Evolutionary conservation across 495 filamentous ascomycete species (phyloP).

Genomic region (Apodospora peruviana): DNA sequence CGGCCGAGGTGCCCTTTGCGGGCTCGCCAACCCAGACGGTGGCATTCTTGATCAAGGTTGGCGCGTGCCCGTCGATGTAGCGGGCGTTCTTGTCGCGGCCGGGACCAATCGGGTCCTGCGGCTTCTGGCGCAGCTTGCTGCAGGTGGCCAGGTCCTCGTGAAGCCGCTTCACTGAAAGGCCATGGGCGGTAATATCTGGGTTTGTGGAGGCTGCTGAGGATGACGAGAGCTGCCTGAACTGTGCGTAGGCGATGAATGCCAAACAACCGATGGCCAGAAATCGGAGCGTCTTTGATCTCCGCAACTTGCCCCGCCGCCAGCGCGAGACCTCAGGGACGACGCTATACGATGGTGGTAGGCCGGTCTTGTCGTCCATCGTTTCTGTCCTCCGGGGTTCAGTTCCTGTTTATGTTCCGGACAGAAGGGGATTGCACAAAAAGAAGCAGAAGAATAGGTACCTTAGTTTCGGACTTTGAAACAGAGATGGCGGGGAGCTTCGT

Average conservation of each 20-base stretch:
- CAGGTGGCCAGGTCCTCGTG: slow-evolving; percentile 35
- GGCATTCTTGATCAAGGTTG: slow-evolving; percentile 47
- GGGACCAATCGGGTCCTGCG: slow-evolving; percentile 36
- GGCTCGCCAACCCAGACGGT: slow-evolving; percentile 50
- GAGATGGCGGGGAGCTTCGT: slow-evolving; percentile 5
- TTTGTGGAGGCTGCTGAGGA: slow-evolving; percentile 2
- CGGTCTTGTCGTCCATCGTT: slow-evolving; percentile 21
- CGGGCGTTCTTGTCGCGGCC: slow-evolving; percentile 44
- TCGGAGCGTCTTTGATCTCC: slow-evolving; percentile 30
- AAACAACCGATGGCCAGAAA: slow-evolving; percentile 31
- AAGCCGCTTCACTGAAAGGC: slow-evolving; percentile 34
- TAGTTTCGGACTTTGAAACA: not conserved
- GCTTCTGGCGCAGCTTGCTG: slow-evolving; percentile 32
- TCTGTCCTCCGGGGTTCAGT: too few species aligned
- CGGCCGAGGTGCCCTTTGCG: slow-evolving; percentile 30
- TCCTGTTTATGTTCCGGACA: too few species aligned
- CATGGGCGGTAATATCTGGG: slow-evolving; percentile 13
- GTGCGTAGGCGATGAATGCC: slow-evolving; percentile 41
- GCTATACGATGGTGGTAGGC: slow-evolving; percentile 16
- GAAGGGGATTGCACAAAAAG: not conserved
- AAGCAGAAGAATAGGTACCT: not conserved
- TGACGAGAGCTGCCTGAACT: slow-evolving; percentile 40
- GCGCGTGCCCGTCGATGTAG: slow-evolving; percentile 39
- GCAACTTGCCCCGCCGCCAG: slow-evolving; percentile 19
- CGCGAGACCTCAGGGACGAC: slow-evolving; percentile 3